Evolutionary conservation across 1,139 yeast genomes (phyloP), one percentile per base, ranked within the genome.

Genomic region (Magnusiomyces tetraspermus): DNA sequence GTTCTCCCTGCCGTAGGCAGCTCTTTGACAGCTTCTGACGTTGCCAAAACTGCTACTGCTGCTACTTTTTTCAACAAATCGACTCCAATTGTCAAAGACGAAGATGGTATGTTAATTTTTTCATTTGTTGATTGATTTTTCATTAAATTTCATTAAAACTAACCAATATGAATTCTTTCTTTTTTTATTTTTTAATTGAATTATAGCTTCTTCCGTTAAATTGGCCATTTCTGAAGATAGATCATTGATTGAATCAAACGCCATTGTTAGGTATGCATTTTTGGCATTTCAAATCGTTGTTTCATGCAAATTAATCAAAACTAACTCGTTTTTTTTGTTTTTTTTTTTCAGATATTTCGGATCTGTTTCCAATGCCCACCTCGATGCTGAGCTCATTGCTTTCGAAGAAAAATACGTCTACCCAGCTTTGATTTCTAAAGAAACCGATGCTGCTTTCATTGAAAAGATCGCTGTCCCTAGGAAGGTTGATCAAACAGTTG

Each of bases 181-280:
- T 30, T 28, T 6, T 47, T 17, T 26, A 21, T 6, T n/a, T n/a
- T n/a, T n/a, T n/a, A n/a, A n/a, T 15, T 8, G 6, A 36, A 19
- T 30, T 31, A 13, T 8, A 31, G 50, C 17, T 23, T 38, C 46
- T 40, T 21, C n/a, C n/a, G 24, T 38, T 3, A 38, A 38, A 38
- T 38, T 31, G 11, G 19, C 15, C 15, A 30, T 41, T 37, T 23
- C 50, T 37, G 30, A 45, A 8, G 50, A 48, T 13, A 31, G 46
- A 26, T 24, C 49, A 19, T 45, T 89, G 59, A 71, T 78, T 57
- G 96, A 88, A 67, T 78, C 94, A 36, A 87, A 89, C 66, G 86
- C 97, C 24, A 84, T 89, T 55, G 89, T 87, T 55, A 80, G 83
- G 67, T 87, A 79, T 63, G 72, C 84, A 56, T 71, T 80, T 11